Evolutionary conservation across 2,329 filamentous ascomycete genomes (phyloP).

Genomic region (Penicillium frequentans): DNA sequence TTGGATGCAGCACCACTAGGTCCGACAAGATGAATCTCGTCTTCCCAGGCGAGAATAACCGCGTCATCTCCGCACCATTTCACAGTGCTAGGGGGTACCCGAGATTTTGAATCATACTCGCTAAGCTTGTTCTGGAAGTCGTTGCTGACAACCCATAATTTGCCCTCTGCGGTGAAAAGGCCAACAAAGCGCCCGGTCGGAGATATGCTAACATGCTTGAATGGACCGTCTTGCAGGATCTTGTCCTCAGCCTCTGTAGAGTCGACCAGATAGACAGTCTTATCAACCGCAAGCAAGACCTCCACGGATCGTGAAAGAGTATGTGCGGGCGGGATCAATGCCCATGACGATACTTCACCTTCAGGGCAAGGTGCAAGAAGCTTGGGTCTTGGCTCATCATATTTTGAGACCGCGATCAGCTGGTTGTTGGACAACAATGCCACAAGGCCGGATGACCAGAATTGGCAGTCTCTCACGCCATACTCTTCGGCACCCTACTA

Average conservation of each 20-base stretch:
- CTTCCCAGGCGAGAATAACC: slow-evolving; percentile 92
- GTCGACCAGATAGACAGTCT: slow-evolving; percentile 85
- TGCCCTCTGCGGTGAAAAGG: slow-evolving; percentile 81
- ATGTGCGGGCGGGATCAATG: slow-evolving; percentile 80
- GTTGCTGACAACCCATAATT: slow-evolving; percentile 87
- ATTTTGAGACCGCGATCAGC: slow-evolving; percentile 81
- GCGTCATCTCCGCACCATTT: slow-evolving; percentile 97
- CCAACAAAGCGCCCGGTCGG: slow-evolving; percentile 87
- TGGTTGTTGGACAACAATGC: slow-evolving; percentile 86
- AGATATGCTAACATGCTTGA: slow-evolving; percentile 85
- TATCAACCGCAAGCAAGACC: slow-evolving; percentile 78
- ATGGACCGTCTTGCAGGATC: slow-evolving; percentile 86
- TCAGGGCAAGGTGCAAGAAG: slow-evolving; percentile 74
- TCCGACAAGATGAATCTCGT: slow-evolving; percentile 92
- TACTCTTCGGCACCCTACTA: slow-evolving; percentile 74
- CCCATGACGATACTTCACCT: slow-evolving; percentile 83
- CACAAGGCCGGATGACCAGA: slow-evolving; percentile 91
- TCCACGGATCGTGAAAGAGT: slow-evolving; percentile 92
- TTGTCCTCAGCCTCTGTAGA: slow-evolving; percentile 88
- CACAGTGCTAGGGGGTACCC: slow-evolving; percentile 80
- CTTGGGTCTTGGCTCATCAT: slow-evolving; percentile 86
- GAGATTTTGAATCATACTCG: slow-evolving; percentile 85
- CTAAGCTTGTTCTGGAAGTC: slow-evolving; percentile 92
- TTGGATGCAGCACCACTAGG: slow-evolving; percentile 73
- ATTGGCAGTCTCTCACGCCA: slow-evolving; percentile 84